These are phyloP conservation scores for Rostrohypoxylon terebratum DNA, from an alignment of 495 filamentous ascomycete species.

Conservation along the genomic window DNA sequence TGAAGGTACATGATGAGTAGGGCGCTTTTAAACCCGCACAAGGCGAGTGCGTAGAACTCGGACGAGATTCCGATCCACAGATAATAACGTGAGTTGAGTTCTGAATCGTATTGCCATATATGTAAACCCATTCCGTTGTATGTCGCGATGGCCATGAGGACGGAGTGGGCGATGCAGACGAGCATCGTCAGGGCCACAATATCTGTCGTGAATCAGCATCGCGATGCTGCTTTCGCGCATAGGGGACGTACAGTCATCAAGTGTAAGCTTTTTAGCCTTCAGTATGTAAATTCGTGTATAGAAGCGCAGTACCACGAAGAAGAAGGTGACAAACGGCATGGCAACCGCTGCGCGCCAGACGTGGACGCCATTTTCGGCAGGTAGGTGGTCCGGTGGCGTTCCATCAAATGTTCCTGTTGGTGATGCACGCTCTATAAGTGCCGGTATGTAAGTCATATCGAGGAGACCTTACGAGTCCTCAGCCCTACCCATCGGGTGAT, in stretches of 20 bases:
- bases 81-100: constrained; percentile 42
- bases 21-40: constrained; percentile 53
- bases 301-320: constrained; percentile 39
- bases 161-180: constrained; percentile 38
- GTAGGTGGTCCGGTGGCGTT: constrained; percentile 31
- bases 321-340: constrained; percentile 42
- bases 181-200: constrained; percentile 40
- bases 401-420: constrained; percentile 33
- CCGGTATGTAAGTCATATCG: constrained; percentile 30
- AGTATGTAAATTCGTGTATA: constrained; percentile 39
- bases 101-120: constrained; percentile 41
- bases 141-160: constrained; percentile 43
- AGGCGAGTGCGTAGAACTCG: constrained; percentile 48
- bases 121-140: constrained; percentile 48
- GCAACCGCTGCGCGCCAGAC: constrained; percentile 42
- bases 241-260: constrained; percentile 37
- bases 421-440: constrained; percentile 35
- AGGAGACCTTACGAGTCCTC: constrained; percentile 6
- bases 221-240: neutral
- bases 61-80: constrained; percentile 52
- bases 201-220: constrained; percentile 26
- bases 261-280: constrained; percentile 30
- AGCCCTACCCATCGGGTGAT: constrained; percentile 7
- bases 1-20: constrained; percentile 55
- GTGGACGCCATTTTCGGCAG: constrained; percentile 43